phyloP scores from a whole-genome alignment of 192 early-diverging fungal species.

The Coemansia sp. region DNA sequence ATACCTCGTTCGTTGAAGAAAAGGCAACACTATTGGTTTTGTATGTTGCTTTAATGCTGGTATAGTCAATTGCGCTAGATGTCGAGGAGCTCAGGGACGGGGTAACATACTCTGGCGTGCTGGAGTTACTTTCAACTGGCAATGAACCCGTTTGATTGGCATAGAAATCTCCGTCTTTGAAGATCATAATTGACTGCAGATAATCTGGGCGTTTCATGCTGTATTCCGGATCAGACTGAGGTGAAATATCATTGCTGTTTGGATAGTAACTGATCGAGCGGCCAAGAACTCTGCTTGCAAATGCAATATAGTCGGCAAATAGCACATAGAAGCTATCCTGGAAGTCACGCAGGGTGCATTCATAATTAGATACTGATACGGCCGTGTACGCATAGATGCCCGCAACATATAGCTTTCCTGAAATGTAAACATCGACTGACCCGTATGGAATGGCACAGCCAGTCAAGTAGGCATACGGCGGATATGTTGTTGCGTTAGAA shows the following conservation, averaged over 20 bases:
- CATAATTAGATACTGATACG: neutral
- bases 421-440: neutral
- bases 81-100: too few species aligned
- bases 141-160: neutral
- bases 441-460: neutral
- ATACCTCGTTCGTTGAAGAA: too few species aligned
- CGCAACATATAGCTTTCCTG: neutral
- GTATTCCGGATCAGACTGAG: neutral
- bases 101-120: neutral
- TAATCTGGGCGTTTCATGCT: neutral
- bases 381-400: neutral
- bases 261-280: neutral
- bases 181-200: neutral
- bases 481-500: neutral
- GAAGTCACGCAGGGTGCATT: neutral
- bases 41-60: neutral
- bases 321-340: neutral
- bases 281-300: neutral
- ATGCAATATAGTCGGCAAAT: constrained; percentile 3
- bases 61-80: neutral
- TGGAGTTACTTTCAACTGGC: neutral
- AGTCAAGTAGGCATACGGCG: neutral
- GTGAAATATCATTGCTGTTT: neutral
- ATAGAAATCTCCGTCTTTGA: neutral
- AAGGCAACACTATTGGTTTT: neutral